Conservation (phyloP, 23 red algal genomes). For the Gracilaria vermiculophylla region DNA sequence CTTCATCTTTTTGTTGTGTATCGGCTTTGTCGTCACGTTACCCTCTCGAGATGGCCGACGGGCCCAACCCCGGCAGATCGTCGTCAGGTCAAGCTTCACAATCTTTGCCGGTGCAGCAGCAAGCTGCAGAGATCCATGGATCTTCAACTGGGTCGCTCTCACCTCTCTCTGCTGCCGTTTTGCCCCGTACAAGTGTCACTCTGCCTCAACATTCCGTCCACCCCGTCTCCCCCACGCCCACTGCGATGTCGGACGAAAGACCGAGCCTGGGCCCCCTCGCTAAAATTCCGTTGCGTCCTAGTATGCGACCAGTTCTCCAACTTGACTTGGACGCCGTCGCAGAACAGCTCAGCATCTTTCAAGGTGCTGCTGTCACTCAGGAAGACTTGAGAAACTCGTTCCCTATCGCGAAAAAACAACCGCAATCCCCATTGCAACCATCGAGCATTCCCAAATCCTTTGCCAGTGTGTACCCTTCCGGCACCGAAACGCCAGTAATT, state of each 20-base stretch:
- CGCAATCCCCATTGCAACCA: not conserved
- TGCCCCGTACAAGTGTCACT: not conserved
- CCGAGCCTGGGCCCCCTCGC: not conserved
- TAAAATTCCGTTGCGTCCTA: not conserved
- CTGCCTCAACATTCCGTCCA: not conserved
- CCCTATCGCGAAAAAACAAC: not conserved
- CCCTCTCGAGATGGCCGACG: no score
- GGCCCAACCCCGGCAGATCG: no score
- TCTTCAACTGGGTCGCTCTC: slow-evolving; percentile 13
- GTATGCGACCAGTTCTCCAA: not conserved
- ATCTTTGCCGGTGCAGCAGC: no score
- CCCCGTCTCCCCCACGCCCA: not conserved
- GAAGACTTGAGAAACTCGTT: not conserved
- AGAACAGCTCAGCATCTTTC: not conserved
- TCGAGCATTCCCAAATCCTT: not conserved
- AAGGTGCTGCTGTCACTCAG: not conserved
- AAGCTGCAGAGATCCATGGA: no score
- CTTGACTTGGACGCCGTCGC: slow-evolving; percentile 12
- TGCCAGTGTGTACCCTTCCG: not conserved
- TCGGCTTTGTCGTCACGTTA: no score
- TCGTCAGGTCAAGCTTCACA: no score
- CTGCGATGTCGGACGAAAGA: not conserved
- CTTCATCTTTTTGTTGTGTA: no score
- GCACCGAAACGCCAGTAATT: not conserved
- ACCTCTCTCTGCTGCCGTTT: not conserved